Base-by-base conservation (phyloP, 306 rosid genomes). In the Sphenostylis stenocarpa region DNA sequence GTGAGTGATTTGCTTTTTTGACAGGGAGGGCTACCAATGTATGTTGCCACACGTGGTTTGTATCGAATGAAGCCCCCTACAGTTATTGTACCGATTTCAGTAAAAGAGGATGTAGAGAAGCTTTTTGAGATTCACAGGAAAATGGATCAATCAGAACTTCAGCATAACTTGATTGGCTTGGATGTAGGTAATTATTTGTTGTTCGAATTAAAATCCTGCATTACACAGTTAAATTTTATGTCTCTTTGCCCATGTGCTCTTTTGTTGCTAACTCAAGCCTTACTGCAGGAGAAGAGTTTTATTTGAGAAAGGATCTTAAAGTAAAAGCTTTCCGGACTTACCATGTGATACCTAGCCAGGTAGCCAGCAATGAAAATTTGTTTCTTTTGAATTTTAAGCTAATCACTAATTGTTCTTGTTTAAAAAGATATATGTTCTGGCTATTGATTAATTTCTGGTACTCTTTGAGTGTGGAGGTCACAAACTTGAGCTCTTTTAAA, bases 1-100 rank as follows among this genome's bases (percentile, higher is more conserved):
- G 38, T 47, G 63, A 60, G 41, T 48, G 21, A n/a, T 39, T 39
- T 49, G 4, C 55, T 75, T 66, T 79, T 69, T 68, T 71, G 67
- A 48, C 73, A 95, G 99, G 99, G 99, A 79, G 99, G 99, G 33
- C 80, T 95, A 38, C 97, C 99, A 0, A 85, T 92, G 89, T 95
- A 92, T 79, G 97, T 95, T 61, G 97, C 99, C 47, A 95, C 93
- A 7, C 96, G 96, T 26, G 97, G 97, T 69, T 82, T 95, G 67
- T 92, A 90, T 85, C 55, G 86, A 11, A 92, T 92, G 98, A 88
- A 89, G 83, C 97, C 97, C 13, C 97, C 97, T 2, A 95, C 93
- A 19, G 85, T 92, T 60, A 62, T 95, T 74, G 93, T 95, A 39
- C 98, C 98, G 48, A 85, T 36, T 57, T 85, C 87, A 61, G 76